Conservation (phyloP, 257 asterid species). For the Solanum ossicruentum region DNA sequence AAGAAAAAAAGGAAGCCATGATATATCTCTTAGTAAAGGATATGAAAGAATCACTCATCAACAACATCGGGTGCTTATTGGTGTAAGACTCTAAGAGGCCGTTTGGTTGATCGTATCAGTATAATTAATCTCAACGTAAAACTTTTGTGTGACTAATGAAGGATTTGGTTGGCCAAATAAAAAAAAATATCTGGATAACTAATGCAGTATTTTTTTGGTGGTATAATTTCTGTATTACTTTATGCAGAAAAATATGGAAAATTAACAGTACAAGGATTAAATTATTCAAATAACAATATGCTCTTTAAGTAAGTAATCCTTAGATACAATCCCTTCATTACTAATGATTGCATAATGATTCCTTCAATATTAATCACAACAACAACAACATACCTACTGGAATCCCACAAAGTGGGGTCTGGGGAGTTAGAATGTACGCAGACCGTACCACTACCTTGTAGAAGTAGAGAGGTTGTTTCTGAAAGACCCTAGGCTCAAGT, state of each 20-base stretch:
- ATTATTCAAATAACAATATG: not conserved
- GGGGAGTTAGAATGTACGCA: no score
- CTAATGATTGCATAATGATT: not conserved
- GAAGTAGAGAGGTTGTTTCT: no score
- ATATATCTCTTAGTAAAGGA: not conserved
- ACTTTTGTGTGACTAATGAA: not conserved
- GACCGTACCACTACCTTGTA: no score
- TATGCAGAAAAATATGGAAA: not conserved
- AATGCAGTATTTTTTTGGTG: not conserved
- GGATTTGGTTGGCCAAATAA: not conserved
- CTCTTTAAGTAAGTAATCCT: not conserved
- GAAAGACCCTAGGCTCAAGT: no score
- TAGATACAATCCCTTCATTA: not conserved
- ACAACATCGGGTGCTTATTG: not conserved
- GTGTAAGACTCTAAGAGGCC: not conserved
- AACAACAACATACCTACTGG: no score
- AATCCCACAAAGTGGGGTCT: no score
- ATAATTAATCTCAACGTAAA: not conserved
- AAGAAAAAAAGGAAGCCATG: not conserved
- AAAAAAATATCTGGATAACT: not conserved
- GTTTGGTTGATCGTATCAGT: not conserved
- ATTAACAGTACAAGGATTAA: not conserved
- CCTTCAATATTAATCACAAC: not conserved
- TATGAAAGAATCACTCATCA: not conserved
- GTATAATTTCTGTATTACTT: not conserved